Evolutionary conservation across 2,329 filamentous ascomycete species (phyloP), one percentile per base, ranked within the genome.

Genomic region (Botrytis aclada): DNA sequence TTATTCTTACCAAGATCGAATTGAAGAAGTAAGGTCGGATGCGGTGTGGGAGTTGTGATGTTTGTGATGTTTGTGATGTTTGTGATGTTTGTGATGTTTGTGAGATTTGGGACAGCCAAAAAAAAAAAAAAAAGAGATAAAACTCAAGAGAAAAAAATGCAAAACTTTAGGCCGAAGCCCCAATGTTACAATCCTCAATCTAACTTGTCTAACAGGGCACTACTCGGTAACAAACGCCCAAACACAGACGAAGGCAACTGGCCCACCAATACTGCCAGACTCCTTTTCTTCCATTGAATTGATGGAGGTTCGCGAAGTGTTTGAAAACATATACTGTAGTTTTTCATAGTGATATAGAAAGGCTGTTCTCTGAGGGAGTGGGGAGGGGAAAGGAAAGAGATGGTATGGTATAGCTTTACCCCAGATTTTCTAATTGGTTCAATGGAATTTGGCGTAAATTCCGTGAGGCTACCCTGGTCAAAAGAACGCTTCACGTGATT

Each of bases 391-490:
- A n/a, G n/a, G n/a, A n/a, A n/a, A n/a, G n/a, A n/a, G n/a, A n/a
- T n/a, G n/a, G n/a, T n/a, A n/a, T n/a, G n/a, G n/a, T n/a, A n/a
- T n/a, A 39, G 25, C 18, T 39, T 41, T 72, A 72, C 70, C 70
- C 70, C 70, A 25, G 70, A 72, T 72, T 72, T 39, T 34, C 41
- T 43, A 4, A 47, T 51, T 67, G 29, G 41, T 61, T 63, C 47
- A 69, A 18, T 61, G 41, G 41, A 63, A 69, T 72, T 72, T 72
- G 43, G 70, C 41, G 41, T 32, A 9, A 14, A 29, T 18, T 22
- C n/a, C 7, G 32, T 47, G 4, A 16, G 51, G 51, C n/a, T n/a
- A 58, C 43, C 69, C 60, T 20, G 43, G 45, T 58, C 37, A 41
- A 12, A 51, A 25, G n/a, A 56, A 56, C 14, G 7, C 25, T 56